A percentile compares a stretch with the other conserved stretches of the same genome.
These are phyloP conservation scores for Dictyostelium purpureum DNA, from an alignment of 78 protist species.

Conservation along the genomic window DNA sequence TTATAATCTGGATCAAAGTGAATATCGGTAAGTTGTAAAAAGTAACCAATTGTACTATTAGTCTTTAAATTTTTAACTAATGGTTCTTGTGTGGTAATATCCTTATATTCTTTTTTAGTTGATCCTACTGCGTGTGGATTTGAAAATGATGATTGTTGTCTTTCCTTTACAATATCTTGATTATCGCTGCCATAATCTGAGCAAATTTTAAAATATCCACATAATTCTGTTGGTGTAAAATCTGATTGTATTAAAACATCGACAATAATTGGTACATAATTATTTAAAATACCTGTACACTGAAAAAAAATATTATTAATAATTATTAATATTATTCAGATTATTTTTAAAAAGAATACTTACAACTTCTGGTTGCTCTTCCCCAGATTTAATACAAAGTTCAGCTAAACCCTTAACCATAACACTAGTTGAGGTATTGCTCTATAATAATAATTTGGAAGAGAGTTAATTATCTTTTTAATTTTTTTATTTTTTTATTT, in stretches of 20 bases:
- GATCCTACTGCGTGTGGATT: neutral
- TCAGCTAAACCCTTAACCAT: conserved; percentile 31
- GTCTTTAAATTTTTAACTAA: neutral
- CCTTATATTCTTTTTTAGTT: neutral
- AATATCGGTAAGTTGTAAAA: conserved; percentile 64
- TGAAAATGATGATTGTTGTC: neutral
- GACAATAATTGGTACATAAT: conserved; percentile 37
- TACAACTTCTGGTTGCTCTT: conserved; percentile 69
- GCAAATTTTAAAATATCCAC: conserved; percentile 11
- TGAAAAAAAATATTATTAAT: no score
- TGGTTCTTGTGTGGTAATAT: conserved; percentile 23
- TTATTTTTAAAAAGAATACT: neutral
- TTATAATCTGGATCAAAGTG: conserved; percentile 57
- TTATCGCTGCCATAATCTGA: neutral
- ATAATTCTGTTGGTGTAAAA: conserved; percentile 27
- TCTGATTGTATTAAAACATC: conserved; percentile 41
- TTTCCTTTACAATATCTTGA: neutral
- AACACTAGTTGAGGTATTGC: conserved; percentile 25
- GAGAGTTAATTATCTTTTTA: neutral
- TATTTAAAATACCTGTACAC: conserved; percentile 56
- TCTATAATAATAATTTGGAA: neutral
- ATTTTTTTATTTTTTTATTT: no score
- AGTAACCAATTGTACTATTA: conserved; percentile 34
- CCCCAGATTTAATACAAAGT: conserved; percentile 1
- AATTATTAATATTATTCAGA: neutral